Percentiles rank a stretch among this genome's conserved stretches.
Evolutionary conservation across 139 green algal species (phyloP).

Genomic region (Coccomyxa sp.): DNA sequence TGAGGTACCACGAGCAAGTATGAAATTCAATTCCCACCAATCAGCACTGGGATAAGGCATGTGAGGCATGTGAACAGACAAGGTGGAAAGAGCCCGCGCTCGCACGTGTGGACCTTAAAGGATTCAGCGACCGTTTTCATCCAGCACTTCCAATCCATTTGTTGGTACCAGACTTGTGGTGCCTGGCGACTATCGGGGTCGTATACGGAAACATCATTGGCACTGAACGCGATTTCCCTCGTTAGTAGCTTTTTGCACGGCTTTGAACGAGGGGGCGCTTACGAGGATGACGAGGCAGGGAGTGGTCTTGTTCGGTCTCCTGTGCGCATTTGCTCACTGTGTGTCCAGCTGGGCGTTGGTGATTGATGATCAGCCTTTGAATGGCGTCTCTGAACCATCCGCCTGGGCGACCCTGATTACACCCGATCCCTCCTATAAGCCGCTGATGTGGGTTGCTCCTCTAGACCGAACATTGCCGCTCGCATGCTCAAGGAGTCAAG

Average conservation of each 20-base stretch:
- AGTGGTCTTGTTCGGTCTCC: neutral
- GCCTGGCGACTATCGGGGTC: too few relatives aligned
- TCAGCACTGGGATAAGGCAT: too few relatives aligned
- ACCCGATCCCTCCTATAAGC: constrained; percentile 3
- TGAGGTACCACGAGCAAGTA: too few relatives aligned
- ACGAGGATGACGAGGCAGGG: neutral
- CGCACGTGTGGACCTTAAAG: too few relatives aligned
- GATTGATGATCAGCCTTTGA: neutral
- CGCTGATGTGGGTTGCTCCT: neutral
- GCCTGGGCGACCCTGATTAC: neutral
- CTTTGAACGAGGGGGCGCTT: neutral
- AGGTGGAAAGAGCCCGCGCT: too few relatives aligned
- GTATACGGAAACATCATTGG: too few relatives aligned
- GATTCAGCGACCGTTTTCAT: too few relatives aligned
- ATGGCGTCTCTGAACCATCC: neutral
- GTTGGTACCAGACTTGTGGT: too few relatives aligned
- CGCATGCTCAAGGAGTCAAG: neutral
- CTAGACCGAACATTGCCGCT: neutral
- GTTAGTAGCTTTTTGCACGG: neutral
- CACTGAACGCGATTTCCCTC: neutral
- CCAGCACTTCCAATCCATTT: too few relatives aligned
- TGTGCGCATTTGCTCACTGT: neutral
- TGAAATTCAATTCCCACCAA: too few relatives aligned
- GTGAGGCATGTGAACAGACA: too few relatives aligned
- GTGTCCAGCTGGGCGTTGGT: neutral